Percentiles rank a stretch among this genome's conserved stretches.
Evolutionary conservation across 225 moss, liverwort and hornwort genomes (phyloP).

Genomic region (Marchantia polymorpha): DNA sequence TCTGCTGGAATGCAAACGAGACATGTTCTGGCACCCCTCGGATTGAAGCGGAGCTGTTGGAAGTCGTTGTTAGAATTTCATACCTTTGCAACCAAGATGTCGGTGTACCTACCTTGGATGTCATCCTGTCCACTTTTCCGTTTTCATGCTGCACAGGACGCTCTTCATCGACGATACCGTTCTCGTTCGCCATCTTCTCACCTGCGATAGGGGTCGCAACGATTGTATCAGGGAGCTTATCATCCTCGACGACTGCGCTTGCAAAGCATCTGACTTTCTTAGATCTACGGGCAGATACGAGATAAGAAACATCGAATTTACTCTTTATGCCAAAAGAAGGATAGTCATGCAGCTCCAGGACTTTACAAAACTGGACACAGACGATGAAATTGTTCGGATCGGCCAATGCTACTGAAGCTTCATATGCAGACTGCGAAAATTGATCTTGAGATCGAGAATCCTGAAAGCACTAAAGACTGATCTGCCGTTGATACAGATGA

Average conservation of each 20-base stretch:
- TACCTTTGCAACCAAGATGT: not conserved
- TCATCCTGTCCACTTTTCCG: not conserved
- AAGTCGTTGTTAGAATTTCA: not conserved
- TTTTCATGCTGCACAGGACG: not conserved
- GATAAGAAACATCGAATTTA: not conserved
- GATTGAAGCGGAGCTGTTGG: not conserved
- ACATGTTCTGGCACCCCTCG: not conserved
- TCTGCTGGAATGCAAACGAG: not conserved
- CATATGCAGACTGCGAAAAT: not conserved
- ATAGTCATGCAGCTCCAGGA: not conserved
- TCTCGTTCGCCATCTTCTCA: constrained; percentile 1
- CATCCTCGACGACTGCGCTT: not conserved
- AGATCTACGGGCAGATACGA: not conserved
- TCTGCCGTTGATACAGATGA: not conserved
- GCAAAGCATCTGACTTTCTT: not conserved
- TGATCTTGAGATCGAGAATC: not conserved
- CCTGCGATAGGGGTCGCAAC: not conserved
- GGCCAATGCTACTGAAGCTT: not conserved
- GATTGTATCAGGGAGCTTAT: not conserved
- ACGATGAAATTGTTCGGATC: not conserved
- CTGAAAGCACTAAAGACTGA: not conserved
- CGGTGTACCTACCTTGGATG: constrained; percentile 8
- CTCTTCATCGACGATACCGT: constrained; percentile 4
- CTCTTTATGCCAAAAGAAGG: not conserved
- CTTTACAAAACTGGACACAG: not conserved